phyloP scores from a whole-genome alignment of 768 basidiomycete genomes.

The Amanita jacksonii region DNA sequence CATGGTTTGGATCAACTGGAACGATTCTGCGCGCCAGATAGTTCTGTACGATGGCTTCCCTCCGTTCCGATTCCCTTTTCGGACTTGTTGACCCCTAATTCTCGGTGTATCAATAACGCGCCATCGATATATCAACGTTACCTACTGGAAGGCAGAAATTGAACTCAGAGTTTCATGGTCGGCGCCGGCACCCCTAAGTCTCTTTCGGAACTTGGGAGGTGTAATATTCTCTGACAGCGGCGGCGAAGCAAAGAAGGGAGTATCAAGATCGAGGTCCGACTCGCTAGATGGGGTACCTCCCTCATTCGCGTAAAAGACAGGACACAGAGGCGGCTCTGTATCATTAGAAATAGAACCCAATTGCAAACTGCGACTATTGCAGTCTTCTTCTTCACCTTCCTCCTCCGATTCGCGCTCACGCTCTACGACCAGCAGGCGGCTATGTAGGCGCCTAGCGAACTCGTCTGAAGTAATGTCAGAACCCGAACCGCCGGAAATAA shows the following conservation, averaged over 20 bases:
- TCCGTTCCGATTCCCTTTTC: neutral
- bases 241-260: slow-evolving; percentile 5
- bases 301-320: neutral
- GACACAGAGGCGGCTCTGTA: neutral
- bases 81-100: no score
- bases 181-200: neutral
- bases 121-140: neutral
- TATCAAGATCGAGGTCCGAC: slow-evolving; percentile 1
- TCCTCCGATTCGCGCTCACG: neutral
- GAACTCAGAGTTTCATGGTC: neutral
- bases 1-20: neutral
- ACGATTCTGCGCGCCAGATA: slow-evolving; percentile 6
- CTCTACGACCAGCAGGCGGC: slow-evolving; percentile 3
- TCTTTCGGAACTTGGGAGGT: slow-evolving; percentile 1
- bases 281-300: no score
- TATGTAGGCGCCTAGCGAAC: slow-evolving; percentile 2
- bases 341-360: neutral
- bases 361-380: neutral
- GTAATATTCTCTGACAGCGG: slow-evolving; percentile 2
- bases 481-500: neutral
- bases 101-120: neutral
- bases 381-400: neutral
- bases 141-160: neutral
- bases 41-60: neutral
- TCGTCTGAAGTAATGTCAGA: neutral